Evolutionary conservation across 345 rosid species (phyloP), one percentile per base, ranked within the genome.

Genomic region (Rhizophora mangle): DNA sequence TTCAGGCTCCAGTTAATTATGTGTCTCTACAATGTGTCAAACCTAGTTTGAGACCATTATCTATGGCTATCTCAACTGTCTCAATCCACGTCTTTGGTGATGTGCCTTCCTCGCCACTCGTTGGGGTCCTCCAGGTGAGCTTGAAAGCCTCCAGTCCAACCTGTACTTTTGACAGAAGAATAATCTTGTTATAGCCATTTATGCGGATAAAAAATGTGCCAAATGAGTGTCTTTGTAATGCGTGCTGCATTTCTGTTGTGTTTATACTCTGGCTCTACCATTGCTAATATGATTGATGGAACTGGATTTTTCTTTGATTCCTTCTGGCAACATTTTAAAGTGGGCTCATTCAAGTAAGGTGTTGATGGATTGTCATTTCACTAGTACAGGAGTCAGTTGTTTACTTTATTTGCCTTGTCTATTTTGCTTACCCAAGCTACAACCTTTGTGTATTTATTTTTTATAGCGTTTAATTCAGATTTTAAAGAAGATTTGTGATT

Each of bases 31-130:
- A 90, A 74, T 83, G 95, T 60, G 96, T 92, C 53, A 81, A 81
- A 78, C 95, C 92, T 22, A 87, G 86, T 79, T 76, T 89, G 79
- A 88, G 98, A 82, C 95, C 98, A 57, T 68, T 92, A 62, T 90
- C 98, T 64, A 92, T 92, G 95, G 98, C 96, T 56, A 73, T 82
- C 49, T 90, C 98, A 47, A 92, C 96, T 6, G 96, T 92, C 36
- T 80, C 93, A 61, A 90, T 92, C 60, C 98, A 92, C 75, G 68
- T 90, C 64, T 88, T 92, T 68, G 98, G 98, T 6, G 98, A 92
- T 79, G 95, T 92, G 57, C 98, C 98, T 79, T 90, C 98, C 60
- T 90, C 98, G 2, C 98, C 98, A 26, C 95, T 92, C 65, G 95
- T 85, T 72, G 98, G 98, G 39, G 82, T 83, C 67, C 80, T 92